Base-by-base conservation (phyloP, 371 early-diverging fungal species). In the Mycotypha africana region DNA sequence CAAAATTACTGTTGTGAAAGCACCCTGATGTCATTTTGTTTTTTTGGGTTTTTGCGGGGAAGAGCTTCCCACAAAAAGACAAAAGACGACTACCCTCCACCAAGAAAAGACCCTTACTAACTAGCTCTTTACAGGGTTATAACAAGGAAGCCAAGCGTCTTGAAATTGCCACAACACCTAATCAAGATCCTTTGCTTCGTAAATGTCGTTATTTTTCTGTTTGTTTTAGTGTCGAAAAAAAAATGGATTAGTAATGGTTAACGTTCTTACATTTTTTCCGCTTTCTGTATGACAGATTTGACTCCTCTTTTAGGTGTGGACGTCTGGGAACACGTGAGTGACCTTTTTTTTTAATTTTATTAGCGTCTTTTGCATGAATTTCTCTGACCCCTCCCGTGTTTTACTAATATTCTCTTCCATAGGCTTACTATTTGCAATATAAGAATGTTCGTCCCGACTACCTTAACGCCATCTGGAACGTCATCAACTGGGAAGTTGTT, bases 401-500 rank as follows among this genome's bases (percentile, higher is more conserved):
- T n/a, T n/a, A n/a, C n/a, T n/a, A n/a, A n/a, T n/a, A n/a, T n/a
- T n/a, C 11, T 23, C 15, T 28, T 11, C n/a, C 8, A 17, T 64
- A 78, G 76, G 92, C 98, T 23, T 99, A 97, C 77, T 98, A 98
- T 64, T 74, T 98, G 51, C 92, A 97, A 69, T 97, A 97, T 82
- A 92, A 93, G 81, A 96, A 95, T 68, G 92, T 85, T 33, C 91
- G 95, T 51, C 90, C 91, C 16, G 95, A 93, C 45, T 99, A 97
- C 71, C 72, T 98, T 49, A 88, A 93, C 70, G 85, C 85, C 20
- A 88, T 97, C 57, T 99, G 97, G 96, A 84, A 86, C 45, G 92
- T 98, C 5, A 78, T 98, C 57, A 94, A 99, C 88, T 99, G 99
- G 99, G 89, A 95, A 80, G 83, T 86, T 45, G 92, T 91, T 36